Evolutionary conservation across 1,284 basidiomycete species (phyloP).

Genomic region (Inonotus hispidus): DNA sequence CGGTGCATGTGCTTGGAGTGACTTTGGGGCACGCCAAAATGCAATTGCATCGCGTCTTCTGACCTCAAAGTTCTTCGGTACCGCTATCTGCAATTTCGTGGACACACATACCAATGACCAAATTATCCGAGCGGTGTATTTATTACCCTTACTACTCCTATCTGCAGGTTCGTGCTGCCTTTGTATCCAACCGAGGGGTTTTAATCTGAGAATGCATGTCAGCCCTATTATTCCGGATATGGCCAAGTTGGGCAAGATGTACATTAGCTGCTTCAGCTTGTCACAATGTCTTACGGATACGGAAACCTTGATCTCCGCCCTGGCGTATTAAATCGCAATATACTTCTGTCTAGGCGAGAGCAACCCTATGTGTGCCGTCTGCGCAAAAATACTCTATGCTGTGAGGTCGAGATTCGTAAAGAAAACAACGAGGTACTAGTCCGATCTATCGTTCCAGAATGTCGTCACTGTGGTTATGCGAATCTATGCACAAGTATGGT

Average conservation of each 20-base stretch:
- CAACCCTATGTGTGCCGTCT: neutral
- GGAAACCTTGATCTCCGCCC: neutral
- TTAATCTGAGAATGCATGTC: neutral
- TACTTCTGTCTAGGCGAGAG: neutral
- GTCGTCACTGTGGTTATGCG: slow-evolving; percentile 22
- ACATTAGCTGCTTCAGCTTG: neutral
- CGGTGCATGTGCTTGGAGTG: neutral
- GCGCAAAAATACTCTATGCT: neutral
- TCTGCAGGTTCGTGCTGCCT: neutral
- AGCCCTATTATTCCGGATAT: neutral
- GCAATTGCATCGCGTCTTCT: neutral
- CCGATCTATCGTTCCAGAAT: neutral
- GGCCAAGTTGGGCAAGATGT: neutral
- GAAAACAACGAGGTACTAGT: neutral
- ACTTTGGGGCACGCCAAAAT: neutral
- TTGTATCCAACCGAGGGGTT: neutral
- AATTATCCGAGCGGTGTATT: slow-evolving; percentile 1
- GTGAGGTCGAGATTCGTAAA: neutral
- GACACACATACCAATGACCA: neutral
- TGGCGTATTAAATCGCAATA: neutral
- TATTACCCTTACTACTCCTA: neutral
- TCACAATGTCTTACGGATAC: neutral
- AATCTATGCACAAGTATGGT: slow-evolving; percentile 48
- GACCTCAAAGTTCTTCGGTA: slow-evolving; percentile 5
- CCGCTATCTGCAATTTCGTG: neutral